Base-by-base conservation (phyloP, 2,329 filamentous ascomycete species). In the Aspergillus viridinutans region DNA sequence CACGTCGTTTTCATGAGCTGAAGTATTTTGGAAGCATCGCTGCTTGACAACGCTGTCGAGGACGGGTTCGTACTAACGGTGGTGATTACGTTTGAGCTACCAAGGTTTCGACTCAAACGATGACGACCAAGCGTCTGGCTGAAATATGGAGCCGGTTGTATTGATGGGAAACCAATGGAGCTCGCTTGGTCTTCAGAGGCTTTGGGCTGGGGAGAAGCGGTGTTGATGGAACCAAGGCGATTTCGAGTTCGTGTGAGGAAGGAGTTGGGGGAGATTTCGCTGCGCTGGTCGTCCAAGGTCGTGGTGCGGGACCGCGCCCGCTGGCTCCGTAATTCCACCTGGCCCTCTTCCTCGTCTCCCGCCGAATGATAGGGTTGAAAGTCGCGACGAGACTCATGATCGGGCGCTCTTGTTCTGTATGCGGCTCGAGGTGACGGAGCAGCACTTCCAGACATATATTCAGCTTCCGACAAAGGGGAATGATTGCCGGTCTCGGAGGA, bases 1-100 rank as follows among this genome's bases (percentile, higher is more conserved):
- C 78, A 80, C 2, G 78, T 80, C 23, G 78, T 80, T 60, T 80
- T 80, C 78, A 81, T 81, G 50, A 81, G 67, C 59, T 80, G 75
- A 49, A 81, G 63, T 35, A 81, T 79, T 60, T 78, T 80, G 28
- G 74, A 72, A 8, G 77, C 73, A 65, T 81, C 78, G 29, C 74
- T 71, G 60, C 74, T 76, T 2, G 76, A 71, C 25, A 78, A 73
- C 8, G 75, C 62, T 45, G 72, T 69, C 7, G 69, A 58, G 20
- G 63, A 61, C 53, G 64, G 68, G 43, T 64, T 67, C 25, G 65
- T 61, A 10, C 67, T 62, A 48, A 68, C 58, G 26, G 66, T 64
- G n/a, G 68, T 60, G 25, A 65, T 49, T 47, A 69, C 57, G 26
- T 60, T 61, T 28, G 68, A 63, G n/a, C 58, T 63, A 40, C 69